Evolutionary conservation across 2,329 filamentous ascomycete species (phyloP), one percentile per base, ranked within the genome.

Genomic region (Aspergillus sp.): DNA sequence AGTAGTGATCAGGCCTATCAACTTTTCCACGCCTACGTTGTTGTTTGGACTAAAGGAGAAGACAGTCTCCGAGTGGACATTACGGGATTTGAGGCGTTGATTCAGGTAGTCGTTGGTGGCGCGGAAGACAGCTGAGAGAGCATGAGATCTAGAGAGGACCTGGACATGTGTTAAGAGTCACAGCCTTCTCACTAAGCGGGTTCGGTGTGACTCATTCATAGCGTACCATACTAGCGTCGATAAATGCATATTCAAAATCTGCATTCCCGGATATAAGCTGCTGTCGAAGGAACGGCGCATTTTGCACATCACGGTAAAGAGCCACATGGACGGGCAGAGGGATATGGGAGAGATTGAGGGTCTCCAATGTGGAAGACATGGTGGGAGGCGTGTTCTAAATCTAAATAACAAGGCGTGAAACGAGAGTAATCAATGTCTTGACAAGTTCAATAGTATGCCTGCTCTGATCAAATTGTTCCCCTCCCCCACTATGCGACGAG

Each of bases 171-270:
- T 48, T n/a, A 13, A 46, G 40, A n/a, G 16, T 34, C 13, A 34
- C 7, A 11, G 1, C 10, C 44, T 38, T 42, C 41, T 42, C 17
- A 5, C n/a, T 23, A 16, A 42, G n/a, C 10, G 34, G 16, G 14
- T 38, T 17, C 11, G 34, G 16, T 17, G 16, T 38, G 34, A 38
- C 34, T 38, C 34, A 38, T 38, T 38, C 11, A 11, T n/a, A 3
- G 11, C 34, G 34, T 79, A 92, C 87, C 70, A 89, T 83, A 43
- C 83, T 85, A 17, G 91, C 91, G 74, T 99, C 93, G 44, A 99
- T 82, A 60, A 99, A 88, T 31, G 92, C 91, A 78, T 97, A 97
- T 72, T 97, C 91, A 64, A 92, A 97, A 7, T 87, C 86, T 10
- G 83, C 67, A 67, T 97, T 96, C 48, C 89, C 88, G 5, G 84